Percentiles rank a stretch among this genome's conserved stretches.
Evolutionary conservation across 176 grass and related monocot species (phyloP).

Genomic region (maize (Zea mays)): DNA sequence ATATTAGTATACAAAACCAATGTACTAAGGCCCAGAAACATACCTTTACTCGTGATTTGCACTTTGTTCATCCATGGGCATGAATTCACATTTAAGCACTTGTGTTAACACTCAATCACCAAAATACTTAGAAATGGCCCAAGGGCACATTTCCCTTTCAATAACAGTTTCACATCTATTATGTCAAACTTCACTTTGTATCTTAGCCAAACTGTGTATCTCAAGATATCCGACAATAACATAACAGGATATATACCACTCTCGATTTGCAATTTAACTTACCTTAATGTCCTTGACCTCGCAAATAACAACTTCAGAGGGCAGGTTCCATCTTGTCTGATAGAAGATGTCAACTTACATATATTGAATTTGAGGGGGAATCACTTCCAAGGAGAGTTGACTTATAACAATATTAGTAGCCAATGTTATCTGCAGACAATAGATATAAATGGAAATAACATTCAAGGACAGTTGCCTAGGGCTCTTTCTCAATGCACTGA

Average conservation of each 20-base stretch:
- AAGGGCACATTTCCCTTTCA: too few species aligned
- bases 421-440: not conserved
- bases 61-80: too few species aligned
- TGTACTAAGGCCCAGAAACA: too few species aligned
- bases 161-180: conserved; percentile 7
- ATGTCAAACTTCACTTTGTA: not conserved
- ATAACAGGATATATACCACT: conserved; percentile 14
- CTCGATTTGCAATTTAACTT: conserved; percentile 16
- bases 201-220: not conserved
- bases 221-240: conserved; percentile 19
- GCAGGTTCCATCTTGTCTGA: not conserved
- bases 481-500: not conserved
- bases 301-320: conserved; percentile 22
- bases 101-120: too few species aligned
- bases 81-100: too few species aligned
- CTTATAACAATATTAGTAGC: not conserved
- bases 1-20: too few species aligned
- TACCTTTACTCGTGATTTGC: too few species aligned
- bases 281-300: not conserved
- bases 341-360: not conserved
- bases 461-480: not conserved
- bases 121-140: too few species aligned
- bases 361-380: not conserved
- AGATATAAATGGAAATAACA: not conserved
- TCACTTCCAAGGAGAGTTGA: not conserved